A percentile compares a stretch with the other conserved stretches of the same genome.
These are phyloP conservation scores for Botrytis deweyae DNA, from an alignment of 2,329 filamentous ascomycete species.

Conservation along the genomic window DNA sequence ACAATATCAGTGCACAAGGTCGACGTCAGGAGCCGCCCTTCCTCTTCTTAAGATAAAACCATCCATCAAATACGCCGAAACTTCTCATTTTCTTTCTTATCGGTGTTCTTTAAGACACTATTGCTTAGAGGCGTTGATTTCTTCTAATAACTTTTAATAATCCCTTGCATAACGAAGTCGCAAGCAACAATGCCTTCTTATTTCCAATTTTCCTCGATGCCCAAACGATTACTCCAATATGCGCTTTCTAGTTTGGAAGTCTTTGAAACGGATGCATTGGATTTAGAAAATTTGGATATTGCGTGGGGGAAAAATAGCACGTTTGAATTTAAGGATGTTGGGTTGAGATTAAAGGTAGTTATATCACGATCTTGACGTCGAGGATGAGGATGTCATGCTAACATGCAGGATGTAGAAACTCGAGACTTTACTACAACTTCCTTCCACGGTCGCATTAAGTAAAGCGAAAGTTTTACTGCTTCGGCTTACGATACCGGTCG, in stretches of 20 bases:
- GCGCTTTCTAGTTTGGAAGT: conserved; percentile 80
- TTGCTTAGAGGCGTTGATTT: conserved; percentile 17
- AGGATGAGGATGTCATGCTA: conserved; percentile 26
- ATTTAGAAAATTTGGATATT: conserved; percentile 83
- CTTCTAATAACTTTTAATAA: conserved; percentile 1
- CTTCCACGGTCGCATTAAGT: conserved; percentile 66
- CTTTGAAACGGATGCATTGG: conserved; percentile 81
- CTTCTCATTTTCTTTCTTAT: conserved; percentile 3
- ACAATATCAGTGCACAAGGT: conserved; percentile 31
- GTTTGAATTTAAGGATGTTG: conserved; percentile 84
- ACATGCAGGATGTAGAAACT: conserved; percentile 64
- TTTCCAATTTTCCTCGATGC: conserved; percentile 62
- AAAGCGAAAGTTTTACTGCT: conserved; percentile 75
- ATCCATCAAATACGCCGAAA: conserved; percentile 18
- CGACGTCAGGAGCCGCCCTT: conserved; percentile 30
- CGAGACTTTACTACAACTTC: conserved; percentile 70
- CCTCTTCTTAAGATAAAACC: conserved; percentile 27
- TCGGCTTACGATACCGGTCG: conserved; percentile 79
- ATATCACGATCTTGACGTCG: conserved; percentile 4
- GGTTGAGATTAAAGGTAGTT: conserved; percentile 71
- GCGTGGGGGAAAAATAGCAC: conserved; percentile 78
- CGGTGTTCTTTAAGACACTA: neutral
- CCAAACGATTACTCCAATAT: conserved; percentile 86
- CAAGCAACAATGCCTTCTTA: conserved; percentile 39
- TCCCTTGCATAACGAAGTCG: conserved; percentile 9